Percentiles rank a stretch among this genome's conserved stretches.
Evolutionary conservation across 768 basidiomycete genomes (phyloP).

Genomic region (Lactifluus pinguis): DNA sequence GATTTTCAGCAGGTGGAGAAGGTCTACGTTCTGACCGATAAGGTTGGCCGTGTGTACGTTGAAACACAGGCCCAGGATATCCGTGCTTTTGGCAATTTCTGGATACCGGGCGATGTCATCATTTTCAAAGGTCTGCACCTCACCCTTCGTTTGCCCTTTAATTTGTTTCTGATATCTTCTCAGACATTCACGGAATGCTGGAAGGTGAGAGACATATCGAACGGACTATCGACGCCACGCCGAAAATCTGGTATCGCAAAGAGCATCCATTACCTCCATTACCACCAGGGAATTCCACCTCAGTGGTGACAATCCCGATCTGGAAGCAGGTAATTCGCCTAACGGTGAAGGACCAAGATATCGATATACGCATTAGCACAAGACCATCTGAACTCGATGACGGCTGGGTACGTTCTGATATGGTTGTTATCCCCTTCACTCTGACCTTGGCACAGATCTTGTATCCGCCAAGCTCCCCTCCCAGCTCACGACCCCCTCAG

Average conservation of each 20-base stretch:
- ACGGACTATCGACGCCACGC: not conserved
- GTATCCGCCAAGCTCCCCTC: not conserved
- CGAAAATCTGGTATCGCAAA: not conserved
- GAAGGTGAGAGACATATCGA: conserved; percentile 4
- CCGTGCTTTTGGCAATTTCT: conserved; percentile 9
- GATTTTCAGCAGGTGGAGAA: not conserved
- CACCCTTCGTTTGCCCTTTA: not conserved
- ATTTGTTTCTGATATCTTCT: not conserved
- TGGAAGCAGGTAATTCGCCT: not conserved
- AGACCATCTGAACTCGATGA: not conserved
- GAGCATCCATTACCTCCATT: not conserved
- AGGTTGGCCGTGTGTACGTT: not conserved
- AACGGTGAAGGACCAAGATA: not conserved
- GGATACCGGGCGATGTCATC: not conserved
- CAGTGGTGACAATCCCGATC: not conserved
- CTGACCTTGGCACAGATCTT: not conserved
- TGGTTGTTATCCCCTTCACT: not conserved
- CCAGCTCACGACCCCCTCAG: not conserved
- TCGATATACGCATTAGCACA: not conserved
- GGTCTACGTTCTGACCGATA: conserved; percentile 6
- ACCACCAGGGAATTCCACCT: not conserved
- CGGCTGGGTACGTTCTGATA: not conserved
- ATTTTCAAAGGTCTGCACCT: conserved; percentile 10
- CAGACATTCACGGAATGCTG: conserved; percentile 4
- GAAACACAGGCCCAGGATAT: not conserved